Conservation (phyloP, 2,329 filamentous ascomycete genomes). For the Gnomoniopsis sp. region DNA sequence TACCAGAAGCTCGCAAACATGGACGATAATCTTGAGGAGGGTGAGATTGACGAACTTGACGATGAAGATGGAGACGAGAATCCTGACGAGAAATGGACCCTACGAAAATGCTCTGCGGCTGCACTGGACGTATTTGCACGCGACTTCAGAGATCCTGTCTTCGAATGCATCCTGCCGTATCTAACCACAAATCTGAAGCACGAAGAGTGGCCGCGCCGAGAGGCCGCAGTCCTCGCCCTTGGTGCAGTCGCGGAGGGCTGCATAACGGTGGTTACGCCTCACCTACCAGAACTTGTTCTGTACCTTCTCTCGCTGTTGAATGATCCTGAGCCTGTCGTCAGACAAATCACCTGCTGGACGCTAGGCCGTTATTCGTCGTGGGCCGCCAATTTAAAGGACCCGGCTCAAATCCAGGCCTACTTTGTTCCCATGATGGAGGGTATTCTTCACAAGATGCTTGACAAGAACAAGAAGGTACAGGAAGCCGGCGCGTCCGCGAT, state of each 20-base stretch:
- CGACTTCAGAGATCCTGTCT: constrained; percentile 84
- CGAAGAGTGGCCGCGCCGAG: constrained; percentile 84
- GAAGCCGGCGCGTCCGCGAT: constrained; percentile 95
- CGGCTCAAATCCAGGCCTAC: constrained; percentile 66
- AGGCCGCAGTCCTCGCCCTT: constrained; percentile 89
- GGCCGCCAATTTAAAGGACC: constrained; percentile 73
- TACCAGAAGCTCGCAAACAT: constrained; percentile 55
- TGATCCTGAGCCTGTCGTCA: constrained; percentile 83
- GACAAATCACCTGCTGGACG: constrained; percentile 98
- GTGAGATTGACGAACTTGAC: constrained; percentile 74
- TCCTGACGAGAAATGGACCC: constrained; percentile 89
- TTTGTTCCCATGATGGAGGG: constrained; percentile 98
- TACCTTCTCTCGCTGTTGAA: constrained; percentile 84
- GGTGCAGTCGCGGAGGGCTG: constrained; percentile 95
- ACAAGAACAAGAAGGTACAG: constrained; percentile 96
- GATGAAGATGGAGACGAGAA: constrained; percentile 75
- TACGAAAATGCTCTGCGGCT: constrained; percentile 94
- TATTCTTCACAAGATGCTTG: constrained; percentile 89
- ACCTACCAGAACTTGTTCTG: constrained; percentile 84
- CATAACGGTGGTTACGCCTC: constrained; percentile 82
- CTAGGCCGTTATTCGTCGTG: constrained; percentile 89
- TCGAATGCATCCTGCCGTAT: constrained; percentile 89
- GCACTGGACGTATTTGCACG: constrained; percentile 91
- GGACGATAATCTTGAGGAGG: constrained; percentile 80
- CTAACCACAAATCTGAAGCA: constrained; percentile 86